phyloP scores from a whole-genome alignment of 441 rosid genomes.

The Populus tomentosa region DNA sequence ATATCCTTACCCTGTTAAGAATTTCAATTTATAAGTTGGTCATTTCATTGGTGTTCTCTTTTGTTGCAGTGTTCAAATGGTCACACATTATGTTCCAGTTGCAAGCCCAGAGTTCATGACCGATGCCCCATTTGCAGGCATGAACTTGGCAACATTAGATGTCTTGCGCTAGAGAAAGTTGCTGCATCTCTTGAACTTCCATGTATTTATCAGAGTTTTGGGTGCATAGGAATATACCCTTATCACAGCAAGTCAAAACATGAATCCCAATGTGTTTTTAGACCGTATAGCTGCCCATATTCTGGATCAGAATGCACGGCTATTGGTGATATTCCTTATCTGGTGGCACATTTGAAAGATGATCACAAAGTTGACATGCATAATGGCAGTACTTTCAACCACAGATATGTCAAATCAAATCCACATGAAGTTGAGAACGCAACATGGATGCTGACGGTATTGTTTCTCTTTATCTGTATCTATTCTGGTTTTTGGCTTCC shows the following conservation, averaged over 20 bases:
- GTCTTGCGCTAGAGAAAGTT: slow-evolving; percentile 74
- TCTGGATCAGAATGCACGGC: slow-evolving; percentile 76
- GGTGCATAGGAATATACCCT: slow-evolving; percentile 62
- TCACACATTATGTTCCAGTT: slow-evolving; percentile 68
- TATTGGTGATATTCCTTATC: slow-evolving; percentile 61
- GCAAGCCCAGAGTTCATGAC: slow-evolving; percentile 75
- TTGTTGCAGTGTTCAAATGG: slow-evolving; percentile 62
- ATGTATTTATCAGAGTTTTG: slow-evolving; percentile 64
- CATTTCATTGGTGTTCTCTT: slow-evolving; percentile 1
- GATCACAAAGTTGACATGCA: slow-evolving; percentile 87
- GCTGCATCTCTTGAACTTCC: slow-evolving; percentile 81
- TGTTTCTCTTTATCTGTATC: slow-evolving; percentile 1
- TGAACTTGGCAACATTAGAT: slow-evolving; percentile 76
- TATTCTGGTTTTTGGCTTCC: background rate
- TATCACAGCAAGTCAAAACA: slow-evolving; percentile 78
- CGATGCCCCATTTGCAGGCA: slow-evolving; percentile 81
- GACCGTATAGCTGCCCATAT: slow-evolving; percentile 70
- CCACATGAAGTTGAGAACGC: slow-evolving; percentile 81
- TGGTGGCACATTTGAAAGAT: slow-evolving; percentile 64
- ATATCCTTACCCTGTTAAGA: background rate
- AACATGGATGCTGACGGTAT: slow-evolving; percentile 82
- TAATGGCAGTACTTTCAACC: slow-evolving; percentile 70
- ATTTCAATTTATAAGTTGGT: background rate
- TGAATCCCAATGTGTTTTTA: slow-evolving; percentile 50
- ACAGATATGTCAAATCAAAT: slow-evolving; percentile 70